These are phyloP conservation scores for Liriodendron chinense DNA, from an alignment of 164 flowering plant species.

Conservation along the genomic window DNA sequence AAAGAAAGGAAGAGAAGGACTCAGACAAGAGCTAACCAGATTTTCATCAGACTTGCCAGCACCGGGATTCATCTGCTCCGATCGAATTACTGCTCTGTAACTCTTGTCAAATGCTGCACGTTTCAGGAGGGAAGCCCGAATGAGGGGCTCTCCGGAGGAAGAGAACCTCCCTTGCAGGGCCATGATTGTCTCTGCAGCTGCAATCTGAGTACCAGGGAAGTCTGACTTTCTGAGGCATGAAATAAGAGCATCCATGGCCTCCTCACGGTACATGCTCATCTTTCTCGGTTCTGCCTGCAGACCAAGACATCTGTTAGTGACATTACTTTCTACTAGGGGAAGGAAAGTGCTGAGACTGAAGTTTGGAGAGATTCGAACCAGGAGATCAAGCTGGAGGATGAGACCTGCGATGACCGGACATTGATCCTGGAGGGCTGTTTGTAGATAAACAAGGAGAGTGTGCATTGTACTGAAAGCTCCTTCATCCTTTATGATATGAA, in stretches of 20 bases:
- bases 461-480: constrained; percentile 74
- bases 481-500: constrained; percentile 67
- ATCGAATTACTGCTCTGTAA: constrained; percentile 32
- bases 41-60: constrained; percentile 36
- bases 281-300: constrained; percentile 70
- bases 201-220: constrained; percentile 50
- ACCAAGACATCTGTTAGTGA: neutral
- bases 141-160: constrained; percentile 59
- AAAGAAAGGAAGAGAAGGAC: neutral
- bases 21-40: constrained; percentile 31
- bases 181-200: constrained; percentile 69
- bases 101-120: constrained; percentile 55
- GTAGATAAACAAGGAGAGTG: constrained; percentile 56
- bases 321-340: neutral
- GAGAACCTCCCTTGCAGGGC: constrained; percentile 75
- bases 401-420: constrained; percentile 68
- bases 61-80: constrained; percentile 29
- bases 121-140: constrained; percentile 58
- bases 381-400: constrained; percentile 78
- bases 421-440: constrained; percentile 54
- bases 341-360: neutral
- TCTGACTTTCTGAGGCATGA: constrained; percentile 62
- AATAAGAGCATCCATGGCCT: constrained; percentile 69
- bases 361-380: constrained; percentile 35
- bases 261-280: constrained; percentile 85